A percentile compares a stretch with the other conserved stretches of the same genome.
These are phyloP conservation scores for Gymnopus androsaceus DNA, from an alignment of 1,284 basidiomycete species.

Conservation along the genomic window DNA sequence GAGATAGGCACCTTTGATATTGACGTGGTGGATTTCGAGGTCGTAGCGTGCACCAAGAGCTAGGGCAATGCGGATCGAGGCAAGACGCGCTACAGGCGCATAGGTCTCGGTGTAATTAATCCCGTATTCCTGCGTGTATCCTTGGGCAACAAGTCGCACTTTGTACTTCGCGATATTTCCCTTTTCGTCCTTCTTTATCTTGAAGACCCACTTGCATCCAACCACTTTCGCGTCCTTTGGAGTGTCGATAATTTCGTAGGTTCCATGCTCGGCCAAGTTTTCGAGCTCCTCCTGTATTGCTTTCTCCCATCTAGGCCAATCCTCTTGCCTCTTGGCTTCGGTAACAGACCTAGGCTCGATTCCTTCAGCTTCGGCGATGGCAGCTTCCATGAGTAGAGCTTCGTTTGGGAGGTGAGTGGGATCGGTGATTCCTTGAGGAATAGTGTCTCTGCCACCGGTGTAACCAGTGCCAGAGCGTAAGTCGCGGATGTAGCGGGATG, in stretches of 20 bases:
- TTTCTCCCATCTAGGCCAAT: no score
- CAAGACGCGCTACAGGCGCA: no score
- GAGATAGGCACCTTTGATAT: no score
- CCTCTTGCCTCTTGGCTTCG: conserved; percentile 24
- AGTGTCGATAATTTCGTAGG: conserved; percentile 25
- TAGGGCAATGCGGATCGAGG: no score
- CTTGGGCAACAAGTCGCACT: conserved; percentile 40
- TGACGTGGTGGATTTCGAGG: no score
- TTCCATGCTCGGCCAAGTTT: conserved; percentile 23
- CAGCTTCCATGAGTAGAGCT: no score
- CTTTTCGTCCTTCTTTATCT: conserved; percentile 34
- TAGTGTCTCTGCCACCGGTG: no score
- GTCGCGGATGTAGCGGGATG: no score
- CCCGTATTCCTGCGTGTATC: conserved; percentile 39
- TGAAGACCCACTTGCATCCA: conserved; percentile 36
- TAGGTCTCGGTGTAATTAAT: conserved; percentile 42
- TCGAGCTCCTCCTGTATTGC: conserved; percentile 32
- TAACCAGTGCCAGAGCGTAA: no score
- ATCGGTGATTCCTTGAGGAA: no score
- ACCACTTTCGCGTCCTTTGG: conserved; percentile 27
- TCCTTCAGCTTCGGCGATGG: background rate
- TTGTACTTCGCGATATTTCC: conserved; percentile 35
- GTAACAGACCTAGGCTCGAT: background rate
- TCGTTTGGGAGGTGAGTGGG: no score
- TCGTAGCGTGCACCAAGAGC: no score